Conservation (phyloP, 345 rosid genomes). For the Citrus sinensis region DNA sequence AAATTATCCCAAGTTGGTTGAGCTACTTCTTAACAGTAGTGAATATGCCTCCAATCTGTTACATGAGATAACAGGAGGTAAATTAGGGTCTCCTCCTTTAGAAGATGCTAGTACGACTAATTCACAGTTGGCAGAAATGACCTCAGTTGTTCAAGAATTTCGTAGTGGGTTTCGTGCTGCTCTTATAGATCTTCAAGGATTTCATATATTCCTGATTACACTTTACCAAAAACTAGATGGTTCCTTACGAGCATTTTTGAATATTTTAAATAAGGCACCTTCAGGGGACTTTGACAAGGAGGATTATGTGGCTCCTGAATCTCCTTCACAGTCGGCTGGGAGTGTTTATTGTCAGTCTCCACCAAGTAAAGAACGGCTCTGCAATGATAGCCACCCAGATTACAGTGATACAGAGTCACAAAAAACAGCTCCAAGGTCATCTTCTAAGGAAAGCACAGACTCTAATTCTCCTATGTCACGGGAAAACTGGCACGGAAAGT, state of each 20-base stretch:
- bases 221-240: slow-evolving; percentile 86
- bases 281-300: slow-evolving; percentile 74
- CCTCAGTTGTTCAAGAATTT: slow-evolving; percentile 58
- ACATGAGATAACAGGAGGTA: slow-evolving; percentile 80
- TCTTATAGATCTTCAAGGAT: slow-evolving; percentile 86
- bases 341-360: slow-evolving; percentile 46
- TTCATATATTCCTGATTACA: slow-evolving; percentile 88
- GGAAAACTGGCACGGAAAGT: slow-evolving; percentile 77
- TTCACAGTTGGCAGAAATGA: slow-evolving; percentile 29
- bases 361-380: slow-evolving; percentile 48
- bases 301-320: slow-evolving; percentile 58
- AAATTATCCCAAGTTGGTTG: slow-evolving; percentile 88
- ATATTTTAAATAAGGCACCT: slow-evolving; percentile 56
- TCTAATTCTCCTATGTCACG: slow-evolving; percentile 63
- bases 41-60: slow-evolving; percentile 66
- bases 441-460: slow-evolving; percentile 64
- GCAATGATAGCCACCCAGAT: slow-evolving; percentile 52
- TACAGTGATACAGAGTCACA: slow-evolving; percentile 65
- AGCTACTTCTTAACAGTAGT: slow-evolving; percentile 76
- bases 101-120: slow-evolving; percentile 36
- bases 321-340: slow-evolving; percentile 45
- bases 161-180: slow-evolving; percentile 87
- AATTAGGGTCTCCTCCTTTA: slow-evolving; percentile 52
- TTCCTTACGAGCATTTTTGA: slow-evolving; percentile 66
- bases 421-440: slow-evolving; percentile 46